These are phyloP conservation scores for Hura crepitans DNA, from an alignment of 441 rosid species.

Conservation along the genomic window DNA sequence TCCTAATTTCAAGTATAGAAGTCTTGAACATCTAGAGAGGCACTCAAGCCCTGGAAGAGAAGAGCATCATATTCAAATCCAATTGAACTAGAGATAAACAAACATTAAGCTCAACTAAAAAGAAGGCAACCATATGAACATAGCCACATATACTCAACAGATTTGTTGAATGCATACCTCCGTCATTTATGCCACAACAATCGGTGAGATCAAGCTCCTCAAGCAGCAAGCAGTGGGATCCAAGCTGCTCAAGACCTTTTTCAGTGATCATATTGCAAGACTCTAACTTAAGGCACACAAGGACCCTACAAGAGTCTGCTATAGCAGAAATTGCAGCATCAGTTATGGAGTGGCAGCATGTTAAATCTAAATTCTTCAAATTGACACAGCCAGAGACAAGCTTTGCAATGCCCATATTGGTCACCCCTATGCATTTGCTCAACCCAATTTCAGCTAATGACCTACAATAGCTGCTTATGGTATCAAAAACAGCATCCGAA, in stretches of 20 bases:
- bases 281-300: conserved; percentile 66
- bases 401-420: conserved; percentile 49
- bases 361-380: conserved; percentile 50
- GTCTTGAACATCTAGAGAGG: conserved; percentile 63
- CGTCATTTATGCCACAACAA: conserved; percentile 62
- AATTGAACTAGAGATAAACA: neutral
- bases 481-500: conserved; percentile 45
- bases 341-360: conserved; percentile 67
- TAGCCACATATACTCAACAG: neutral
- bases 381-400: conserved; percentile 56
- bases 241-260: conserved; percentile 67
- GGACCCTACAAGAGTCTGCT: conserved; percentile 58
- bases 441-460: conserved; percentile 62
- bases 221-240: conserved; percentile 51
- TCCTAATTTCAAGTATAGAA: conserved; percentile 63
- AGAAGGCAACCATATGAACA: neutral
- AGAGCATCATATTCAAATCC: conserved; percentile 10
- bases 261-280: conserved; percentile 78
- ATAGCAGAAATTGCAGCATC: conserved; percentile 69
- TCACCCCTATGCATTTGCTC: conserved; percentile 69
- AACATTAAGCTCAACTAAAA: neutral
- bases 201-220: conserved; percentile 90
- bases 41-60: conserved; percentile 62
- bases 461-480: conserved; percentile 49
- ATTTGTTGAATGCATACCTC: conserved; percentile 37